A percentile compares a stretch with the other conserved stretches of the same genome.
phyloP scores from a whole-genome alignment of 805 yeast species.

The Dipodascopsis tothii region DNA sequence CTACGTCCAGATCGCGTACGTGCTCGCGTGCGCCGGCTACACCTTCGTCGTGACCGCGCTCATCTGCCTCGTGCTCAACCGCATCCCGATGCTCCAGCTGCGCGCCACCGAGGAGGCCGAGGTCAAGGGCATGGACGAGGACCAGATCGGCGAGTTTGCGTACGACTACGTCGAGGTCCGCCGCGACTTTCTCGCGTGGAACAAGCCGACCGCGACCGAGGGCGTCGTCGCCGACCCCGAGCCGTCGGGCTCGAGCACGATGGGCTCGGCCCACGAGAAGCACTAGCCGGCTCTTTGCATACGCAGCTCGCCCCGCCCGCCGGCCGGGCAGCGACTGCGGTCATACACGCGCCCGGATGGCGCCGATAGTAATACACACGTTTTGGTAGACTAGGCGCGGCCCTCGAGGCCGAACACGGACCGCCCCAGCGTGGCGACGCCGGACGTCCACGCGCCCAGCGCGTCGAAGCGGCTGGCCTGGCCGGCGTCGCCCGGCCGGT shows the following conservation, averaged over 20 bases:
- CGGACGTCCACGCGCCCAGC: conserved; percentile 13
- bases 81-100: conserved; percentile 72
- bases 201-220: conserved; percentile 29
- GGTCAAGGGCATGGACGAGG: conserved; percentile 86
- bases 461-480: conserved; percentile 16
- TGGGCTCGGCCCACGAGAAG: too few species aligned
- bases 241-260: too few species aligned
- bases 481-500: conserved; percentile 19
- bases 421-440: conserved; percentile 12
- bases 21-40: conserved; percentile 67
- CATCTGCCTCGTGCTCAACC: conserved; percentile 64
- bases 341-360: neutral
- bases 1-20: conserved; percentile 81
- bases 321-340: neutral
- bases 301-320: too few species aligned
- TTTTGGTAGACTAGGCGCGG: neutral
- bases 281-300: too few species aligned
- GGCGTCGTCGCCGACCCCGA: conserved; percentile 30
- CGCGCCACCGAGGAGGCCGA: conserved; percentile 82
- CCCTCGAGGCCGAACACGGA: conserved; percentile 7
- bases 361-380: neutral
- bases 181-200: conserved; percentile 58
- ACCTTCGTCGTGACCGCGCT: conserved; percentile 68
- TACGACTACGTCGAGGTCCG: conserved; percentile 95
- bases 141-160: conserved; percentile 97